phyloP scores from a whole-genome alignment of 345 rosid genomes.

The Geranium brycei region DNA sequence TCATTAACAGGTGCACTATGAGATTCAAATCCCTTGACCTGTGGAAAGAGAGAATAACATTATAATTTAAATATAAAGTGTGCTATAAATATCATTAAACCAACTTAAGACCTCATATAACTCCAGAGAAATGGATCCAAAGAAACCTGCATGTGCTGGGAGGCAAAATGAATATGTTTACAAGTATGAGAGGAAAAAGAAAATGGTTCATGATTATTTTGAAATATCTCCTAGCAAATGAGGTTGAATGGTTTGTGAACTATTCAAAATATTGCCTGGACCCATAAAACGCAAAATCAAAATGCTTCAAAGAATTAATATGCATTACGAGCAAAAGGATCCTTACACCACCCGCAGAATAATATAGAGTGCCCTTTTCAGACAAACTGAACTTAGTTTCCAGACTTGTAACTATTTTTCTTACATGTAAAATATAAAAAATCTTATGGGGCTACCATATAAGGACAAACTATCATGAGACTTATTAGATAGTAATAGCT shows the following conservation, averaged over 20 bases:
- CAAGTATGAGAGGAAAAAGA: background rate
- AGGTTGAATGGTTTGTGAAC: background rate
- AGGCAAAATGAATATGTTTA: background rate
- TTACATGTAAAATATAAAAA: no score
- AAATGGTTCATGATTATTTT: background rate
- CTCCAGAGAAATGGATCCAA: background rate
- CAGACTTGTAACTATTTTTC: no score
- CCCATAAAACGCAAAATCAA: background rate
- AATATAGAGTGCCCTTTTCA: no score
- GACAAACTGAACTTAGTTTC: no score
- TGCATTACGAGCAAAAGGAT: no score
- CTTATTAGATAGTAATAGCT: no score
- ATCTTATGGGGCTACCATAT: no score
- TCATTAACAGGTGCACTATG: constrained; percentile 89
- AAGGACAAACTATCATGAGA: no score
- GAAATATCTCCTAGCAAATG: background rate
- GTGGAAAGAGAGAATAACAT: constrained; percentile 8
- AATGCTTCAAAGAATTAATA: no score
- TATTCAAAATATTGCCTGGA: background rate
- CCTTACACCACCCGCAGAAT: no score
- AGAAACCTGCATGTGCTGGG: background rate
- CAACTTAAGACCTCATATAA: background rate
- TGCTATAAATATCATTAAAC: background rate
- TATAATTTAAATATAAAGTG: constrained; percentile 5
- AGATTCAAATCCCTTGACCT: constrained; percentile 73